Percentiles rank a stretch among this genome's conserved stretches.
Evolutionary conservation across 768 basidiomycete species (phyloP).

Genomic region (Coprinopsis marcescibilis): DNA sequence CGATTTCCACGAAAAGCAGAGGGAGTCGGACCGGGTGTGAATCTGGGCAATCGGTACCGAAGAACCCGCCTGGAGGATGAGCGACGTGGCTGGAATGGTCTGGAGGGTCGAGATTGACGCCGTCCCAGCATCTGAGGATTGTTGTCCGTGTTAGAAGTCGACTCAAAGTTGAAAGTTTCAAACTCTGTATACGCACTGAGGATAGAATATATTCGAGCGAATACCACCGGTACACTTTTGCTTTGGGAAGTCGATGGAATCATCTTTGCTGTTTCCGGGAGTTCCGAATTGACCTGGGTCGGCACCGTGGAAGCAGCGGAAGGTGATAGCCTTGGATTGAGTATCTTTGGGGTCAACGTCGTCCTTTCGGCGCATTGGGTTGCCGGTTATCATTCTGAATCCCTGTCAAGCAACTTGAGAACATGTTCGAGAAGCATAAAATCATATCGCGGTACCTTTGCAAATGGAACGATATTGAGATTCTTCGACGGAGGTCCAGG

Average conservation of each 20-base stretch:
- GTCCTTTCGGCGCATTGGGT: slow-evolving; percentile 2
- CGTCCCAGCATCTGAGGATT: slow-evolving; percentile 10
- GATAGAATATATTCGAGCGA: slow-evolving; percentile 7
- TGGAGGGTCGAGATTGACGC: slow-evolving; percentile 6
- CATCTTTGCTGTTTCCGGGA: slow-evolving; percentile 1
- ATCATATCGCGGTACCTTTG: slow-evolving; percentile 1
- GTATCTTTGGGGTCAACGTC: neutral
- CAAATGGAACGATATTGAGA: neutral
- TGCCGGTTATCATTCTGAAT: slow-evolving; percentile 1
- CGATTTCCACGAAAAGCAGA: slow-evolving; percentile 12
- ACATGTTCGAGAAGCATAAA: neutral
- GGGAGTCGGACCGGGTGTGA: slow-evolving; percentile 11
- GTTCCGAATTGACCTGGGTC: slow-evolving; percentile 8
- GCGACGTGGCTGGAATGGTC: slow-evolving; percentile 11
- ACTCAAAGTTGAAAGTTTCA: no score
- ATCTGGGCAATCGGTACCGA: slow-evolving; percentile 6
- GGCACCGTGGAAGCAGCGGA: slow-evolving; percentile 5
- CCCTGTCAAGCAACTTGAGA: neutral
- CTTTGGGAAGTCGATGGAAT: slow-evolving; percentile 5
- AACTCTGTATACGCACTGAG: neutral
- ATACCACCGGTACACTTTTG: slow-evolving; percentile 1
- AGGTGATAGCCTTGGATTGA: slow-evolving; percentile 1
- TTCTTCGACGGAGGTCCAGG: neutral
- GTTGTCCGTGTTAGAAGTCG: neutral
- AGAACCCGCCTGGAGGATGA: slow-evolving; percentile 6